Conservation (phyloP, 2,329 filamentous ascomycete genomes). For the Cyphellophora europaea region DNA sequence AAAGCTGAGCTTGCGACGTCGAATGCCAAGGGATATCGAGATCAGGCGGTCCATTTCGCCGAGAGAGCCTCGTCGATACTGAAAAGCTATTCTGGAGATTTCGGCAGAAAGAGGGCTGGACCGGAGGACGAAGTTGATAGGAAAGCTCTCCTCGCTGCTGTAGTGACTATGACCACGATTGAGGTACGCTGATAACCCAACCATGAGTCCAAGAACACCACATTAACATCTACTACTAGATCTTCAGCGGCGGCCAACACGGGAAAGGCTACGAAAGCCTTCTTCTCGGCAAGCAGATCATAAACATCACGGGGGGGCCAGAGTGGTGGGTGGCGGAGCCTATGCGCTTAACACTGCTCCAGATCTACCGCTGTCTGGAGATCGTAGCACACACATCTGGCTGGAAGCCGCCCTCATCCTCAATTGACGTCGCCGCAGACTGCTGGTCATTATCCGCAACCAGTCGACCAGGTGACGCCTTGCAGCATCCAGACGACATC, state of each 20-base stretch:
- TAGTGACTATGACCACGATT: conserved; percentile 2
- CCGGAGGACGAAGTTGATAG: background rate
- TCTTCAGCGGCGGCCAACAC: conserved; percentile 4
- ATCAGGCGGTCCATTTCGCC: background rate
- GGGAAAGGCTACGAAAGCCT: conserved; percentile 4
- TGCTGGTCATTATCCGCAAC: background rate
- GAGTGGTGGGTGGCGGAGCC: conserved; percentile 1
- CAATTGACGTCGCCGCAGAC: background rate
- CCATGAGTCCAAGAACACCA: background rate
- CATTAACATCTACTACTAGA: background rate
- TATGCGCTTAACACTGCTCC: conserved; percentile 1
- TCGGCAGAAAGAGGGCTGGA: background rate
- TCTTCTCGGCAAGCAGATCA: conserved; percentile 1
- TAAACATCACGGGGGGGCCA: conserved; percentile 2
- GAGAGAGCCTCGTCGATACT: background rate
- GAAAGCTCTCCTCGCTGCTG: conserved; percentile 3
- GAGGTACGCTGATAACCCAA: conserved; percentile 1
- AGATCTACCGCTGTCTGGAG: conserved; percentile 4
- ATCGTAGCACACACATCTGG: conserved; percentile 4
- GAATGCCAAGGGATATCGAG: background rate
- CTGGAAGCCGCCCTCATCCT: background rate
- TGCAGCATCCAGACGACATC: background rate
- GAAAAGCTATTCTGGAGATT: background rate
- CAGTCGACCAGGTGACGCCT: background rate
- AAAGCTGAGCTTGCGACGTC: conserved; percentile 1